Evolutionary conservation across 768 basidiomycete species (phyloP).

Genomic region (Trametes cingulata): DNA sequence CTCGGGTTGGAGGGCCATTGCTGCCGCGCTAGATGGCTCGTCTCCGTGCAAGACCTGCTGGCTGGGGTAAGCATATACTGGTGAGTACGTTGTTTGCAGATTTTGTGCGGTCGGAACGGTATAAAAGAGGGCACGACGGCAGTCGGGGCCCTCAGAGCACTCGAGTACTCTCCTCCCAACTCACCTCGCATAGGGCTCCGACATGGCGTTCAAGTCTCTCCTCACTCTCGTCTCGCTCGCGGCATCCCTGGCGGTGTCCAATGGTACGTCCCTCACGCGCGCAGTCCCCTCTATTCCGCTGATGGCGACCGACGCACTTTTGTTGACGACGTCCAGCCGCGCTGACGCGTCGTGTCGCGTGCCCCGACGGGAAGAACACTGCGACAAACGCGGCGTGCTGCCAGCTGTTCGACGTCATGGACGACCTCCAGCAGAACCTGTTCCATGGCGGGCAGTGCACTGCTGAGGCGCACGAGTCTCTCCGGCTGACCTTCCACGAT

Average conservation of each 20-base stretch:
- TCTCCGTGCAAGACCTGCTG: too few relatives aligned
- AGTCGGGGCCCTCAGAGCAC: background rate
- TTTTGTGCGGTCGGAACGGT: background rate
- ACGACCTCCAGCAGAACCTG: conserved; percentile 31
- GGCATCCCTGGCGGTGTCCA: conserved; percentile 1
- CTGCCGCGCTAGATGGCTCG: too few relatives aligned
- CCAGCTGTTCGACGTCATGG: conserved; percentile 31
- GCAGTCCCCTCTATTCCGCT: conserved; percentile 6
- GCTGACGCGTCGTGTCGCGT: conserved; percentile 26
- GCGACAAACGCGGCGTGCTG: conserved; percentile 34
- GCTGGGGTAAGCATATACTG: too few relatives aligned
- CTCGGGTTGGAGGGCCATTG: too few relatives aligned
- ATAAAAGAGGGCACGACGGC: background rate
- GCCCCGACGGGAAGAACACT: conserved; percentile 33
- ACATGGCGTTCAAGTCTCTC: conserved; percentile 28
- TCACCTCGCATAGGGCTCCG: background rate
- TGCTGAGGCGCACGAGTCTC: conserved; percentile 30
- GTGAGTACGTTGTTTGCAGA: background rate
- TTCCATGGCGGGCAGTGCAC: conserved; percentile 33
- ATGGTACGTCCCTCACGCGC: background rate
- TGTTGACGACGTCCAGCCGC: conserved; percentile 7
- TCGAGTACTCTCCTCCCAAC: background rate
- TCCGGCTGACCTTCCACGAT: conserved; percentile 31
- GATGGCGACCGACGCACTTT: background rate
- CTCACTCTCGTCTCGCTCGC: conserved; percentile 18